These are phyloP conservation scores for Trichosporon coremiiforme DNA, from an alignment of 1,284 basidiomycete species.

Conservation along the genomic window DNA sequence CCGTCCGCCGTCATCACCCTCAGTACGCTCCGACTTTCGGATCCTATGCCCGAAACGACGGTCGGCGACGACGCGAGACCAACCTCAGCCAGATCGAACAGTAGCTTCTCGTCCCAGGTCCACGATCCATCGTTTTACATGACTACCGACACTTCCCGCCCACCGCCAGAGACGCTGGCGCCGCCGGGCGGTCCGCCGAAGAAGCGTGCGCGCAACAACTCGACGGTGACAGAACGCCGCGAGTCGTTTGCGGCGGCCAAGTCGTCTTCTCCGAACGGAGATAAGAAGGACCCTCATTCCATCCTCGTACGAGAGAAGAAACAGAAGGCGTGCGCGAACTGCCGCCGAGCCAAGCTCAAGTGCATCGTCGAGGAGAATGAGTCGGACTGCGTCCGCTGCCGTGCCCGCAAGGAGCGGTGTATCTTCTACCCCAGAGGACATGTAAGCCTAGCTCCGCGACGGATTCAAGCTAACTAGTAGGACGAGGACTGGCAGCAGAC, in stretches of 20 bases:
- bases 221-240: not conserved
- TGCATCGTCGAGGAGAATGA: constrained; percentile 46
- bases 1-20: not conserved
- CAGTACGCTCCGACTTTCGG: not conserved
- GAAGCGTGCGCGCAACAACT: constrained; percentile 7
- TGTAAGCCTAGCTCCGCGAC: constrained; percentile 35
- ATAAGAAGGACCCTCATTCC: constrained; percentile 25
- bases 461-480: constrained; percentile 31
- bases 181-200: not conserved
- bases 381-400: constrained; percentile 49
- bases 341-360: constrained; percentile 50
- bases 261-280: constrained; percentile 13
- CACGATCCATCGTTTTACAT: not conserved
- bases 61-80: not conserved
- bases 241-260: constrained; percentile 16
- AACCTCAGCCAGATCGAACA: not conserved
- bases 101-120: not conserved
- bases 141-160: constrained; percentile 2
- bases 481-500: constrained; percentile 53
- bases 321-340: constrained; percentile 50
- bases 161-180: not conserved
- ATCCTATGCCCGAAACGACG: not conserved
- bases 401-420: constrained; percentile 45
- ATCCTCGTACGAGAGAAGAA: constrained; percentile 37
- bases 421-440: constrained; percentile 47